Base-by-base conservation (phyloP, 2,329 filamentous ascomycete genomes). In the Talaromyces sp. region DNA sequence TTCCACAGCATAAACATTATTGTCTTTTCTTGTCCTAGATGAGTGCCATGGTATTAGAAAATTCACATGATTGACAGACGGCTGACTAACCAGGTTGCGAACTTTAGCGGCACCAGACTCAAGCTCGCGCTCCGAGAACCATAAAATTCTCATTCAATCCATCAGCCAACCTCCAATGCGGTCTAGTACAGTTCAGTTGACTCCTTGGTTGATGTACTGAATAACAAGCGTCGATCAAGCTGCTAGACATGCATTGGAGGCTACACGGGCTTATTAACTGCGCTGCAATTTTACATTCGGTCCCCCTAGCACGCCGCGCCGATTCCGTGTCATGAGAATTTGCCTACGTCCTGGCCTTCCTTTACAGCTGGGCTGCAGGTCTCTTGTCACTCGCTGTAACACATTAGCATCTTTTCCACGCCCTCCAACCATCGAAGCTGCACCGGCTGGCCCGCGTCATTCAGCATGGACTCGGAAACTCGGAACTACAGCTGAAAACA, bases 281-380 rank as follows among this genome's bases (percentile, higher is more conserved):
- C 63, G 65, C 69, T 65, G 68, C 67, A 65, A 69, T 69, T 64
- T 62, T 62, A 65, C 65, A 64, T 61, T 63, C 51, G 50, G 50
- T 60, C 64, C 66, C 64, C 63, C 56, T 64, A 65, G 65, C 68
- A 24, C 57, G 24, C n/a, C 24, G 26, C 60, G 66, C 63, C 56
- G 62, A 61, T 64, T 65, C 69, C 71, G 73, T 75, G 75, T 75
- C 76, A 78, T 78, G 76, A 74, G 71, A 71, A 69, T 68, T 69
- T 76, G 71, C 68, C 69, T 75, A 62, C 64, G 69, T 65, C 64
- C 70, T 70, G 68, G 71, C 67, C 71, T 68, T 69, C 69, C 71
- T 66, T 68, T 69, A 64, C 68, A 67, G 70, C 66, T 70, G 66
- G 68, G 71, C 66, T 68, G 69, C 66, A 67, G 67, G 65, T 55